A percentile compares a stretch with the other conserved stretches of the same genome.
Conservation (phyloP, 2,329 filamentous ascomycete genomes). For the Elsinoe necatrix region DNA sequence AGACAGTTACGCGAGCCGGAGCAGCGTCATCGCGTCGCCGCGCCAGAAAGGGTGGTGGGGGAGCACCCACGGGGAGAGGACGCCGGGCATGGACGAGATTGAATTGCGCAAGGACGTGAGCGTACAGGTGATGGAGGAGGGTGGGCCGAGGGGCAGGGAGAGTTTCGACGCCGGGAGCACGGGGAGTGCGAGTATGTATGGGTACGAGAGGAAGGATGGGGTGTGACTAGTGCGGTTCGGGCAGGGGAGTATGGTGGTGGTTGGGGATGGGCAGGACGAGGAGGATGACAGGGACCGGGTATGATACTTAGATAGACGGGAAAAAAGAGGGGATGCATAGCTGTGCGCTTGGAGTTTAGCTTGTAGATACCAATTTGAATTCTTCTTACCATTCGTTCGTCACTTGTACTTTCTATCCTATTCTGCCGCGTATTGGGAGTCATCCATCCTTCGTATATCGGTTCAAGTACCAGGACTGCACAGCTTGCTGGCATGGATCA, state of each 20-base stretch:
- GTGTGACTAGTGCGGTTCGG: constrained; percentile 4
- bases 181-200: not conserved
- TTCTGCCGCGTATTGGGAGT: too few species aligned
- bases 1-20: not conserved
- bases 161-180: not conserved
- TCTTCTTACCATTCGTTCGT: too few species aligned
- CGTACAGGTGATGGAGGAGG: constrained; percentile 10
- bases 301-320: too few species aligned
- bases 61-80: not conserved
- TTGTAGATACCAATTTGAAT: not conserved
- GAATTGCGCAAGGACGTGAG: constrained; percentile 13
- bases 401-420: too few species aligned
- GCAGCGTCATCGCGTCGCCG: not conserved
- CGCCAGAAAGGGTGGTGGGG: not conserved
- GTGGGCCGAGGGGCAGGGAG: constrained; percentile 30
- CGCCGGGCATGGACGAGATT: constrained; percentile 6
- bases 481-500: too few species aligned
- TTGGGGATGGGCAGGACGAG: not conserved
- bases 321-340: not conserved
- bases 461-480: too few species aligned
- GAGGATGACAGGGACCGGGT: too few species aligned
- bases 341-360: not conserved
- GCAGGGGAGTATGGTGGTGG: not conserved
- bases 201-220: constrained; percentile 3
- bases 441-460: too few species aligned